Conservation (phyloP, 257 asterid genomes). For the Plantago elongata region DNA sequence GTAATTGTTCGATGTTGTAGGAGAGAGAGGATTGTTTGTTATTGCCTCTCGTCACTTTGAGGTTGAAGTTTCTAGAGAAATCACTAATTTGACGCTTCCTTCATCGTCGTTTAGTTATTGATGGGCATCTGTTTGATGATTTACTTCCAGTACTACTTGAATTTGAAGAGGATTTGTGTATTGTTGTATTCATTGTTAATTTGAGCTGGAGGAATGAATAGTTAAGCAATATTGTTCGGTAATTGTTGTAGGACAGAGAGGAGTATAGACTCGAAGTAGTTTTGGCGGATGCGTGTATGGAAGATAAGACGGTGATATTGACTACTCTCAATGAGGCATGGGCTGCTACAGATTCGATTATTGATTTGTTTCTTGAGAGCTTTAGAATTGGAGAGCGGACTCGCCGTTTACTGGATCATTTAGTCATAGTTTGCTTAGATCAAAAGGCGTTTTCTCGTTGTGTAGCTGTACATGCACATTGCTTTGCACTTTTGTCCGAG, state of each 20-base stretch:
- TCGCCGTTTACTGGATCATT: slow-evolving; percentile 35
- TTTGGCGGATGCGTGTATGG: slow-evolving; percentile 35
- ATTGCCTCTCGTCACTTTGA: too few relatives aligned
- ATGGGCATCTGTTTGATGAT: too few relatives aligned
- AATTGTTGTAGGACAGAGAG: slow-evolving; percentile 38
- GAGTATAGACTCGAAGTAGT: slow-evolving; percentile 35
- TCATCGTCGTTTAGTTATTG: too few relatives aligned
- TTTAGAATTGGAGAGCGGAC: slow-evolving; percentile 41
- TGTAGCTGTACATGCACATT: slow-evolving; percentile 38
- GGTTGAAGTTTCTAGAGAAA: too few relatives aligned
- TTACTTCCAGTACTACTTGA: too few relatives aligned
- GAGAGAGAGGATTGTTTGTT: too few relatives aligned
- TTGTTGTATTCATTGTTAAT: not conserved
- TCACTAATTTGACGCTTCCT: too few relatives aligned
- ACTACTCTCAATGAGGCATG: slow-evolving; percentile 48
- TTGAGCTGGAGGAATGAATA: not conserved
- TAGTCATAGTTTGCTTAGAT: slow-evolving; percentile 39
- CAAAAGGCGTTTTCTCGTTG: slow-evolving; percentile 41
- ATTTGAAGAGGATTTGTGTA: not conserved
- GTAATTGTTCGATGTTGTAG: too few relatives aligned
- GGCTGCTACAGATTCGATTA: slow-evolving; percentile 40
- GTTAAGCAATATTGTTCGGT: slow-evolving; percentile 13
- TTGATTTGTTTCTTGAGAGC: slow-evolving; percentile 45
- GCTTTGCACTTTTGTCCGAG: slow-evolving; percentile 49
- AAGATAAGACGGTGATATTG: slow-evolving; percentile 39